These are phyloP conservation scores for Asterophora lycoperdoides DNA, from an alignment of 768 basidiomycete species.

Conservation along the genomic window DNA sequence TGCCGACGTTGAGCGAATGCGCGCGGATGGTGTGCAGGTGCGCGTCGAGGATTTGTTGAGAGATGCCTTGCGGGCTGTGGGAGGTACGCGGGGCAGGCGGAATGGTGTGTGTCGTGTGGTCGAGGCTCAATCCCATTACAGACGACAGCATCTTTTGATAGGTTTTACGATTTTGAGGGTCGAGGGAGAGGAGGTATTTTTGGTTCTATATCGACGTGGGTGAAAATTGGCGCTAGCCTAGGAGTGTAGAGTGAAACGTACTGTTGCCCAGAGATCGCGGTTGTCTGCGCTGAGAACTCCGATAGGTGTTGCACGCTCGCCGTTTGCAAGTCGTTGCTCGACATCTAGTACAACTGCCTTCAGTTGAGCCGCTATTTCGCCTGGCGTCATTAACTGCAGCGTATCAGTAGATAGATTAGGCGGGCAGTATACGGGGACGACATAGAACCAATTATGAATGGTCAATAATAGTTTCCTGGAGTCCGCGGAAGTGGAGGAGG, in stretches of 20 bases:
- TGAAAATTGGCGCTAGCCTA: too few species aligned
- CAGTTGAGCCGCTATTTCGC: constrained; percentile 42
- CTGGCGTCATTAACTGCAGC: constrained; percentile 30
- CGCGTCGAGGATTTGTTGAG: constrained; percentile 48
- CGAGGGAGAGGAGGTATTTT: constrained; percentile 59
- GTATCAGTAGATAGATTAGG: constrained; percentile 23
- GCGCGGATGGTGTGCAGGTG: constrained; percentile 74
- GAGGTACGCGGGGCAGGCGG: constrained; percentile 23
- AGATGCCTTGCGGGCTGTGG: constrained; percentile 27
- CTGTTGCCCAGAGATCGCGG: constrained; percentile 78
- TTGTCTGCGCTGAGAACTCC: constrained; percentile 76
- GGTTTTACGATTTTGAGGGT: constrained; percentile 55
- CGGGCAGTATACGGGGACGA: constrained; percentile 59
- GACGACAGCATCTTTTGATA: constrained; percentile 68
- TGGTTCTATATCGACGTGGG: constrained; percentile 54
- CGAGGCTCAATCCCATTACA: constrained; percentile 77
- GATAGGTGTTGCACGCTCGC: constrained; percentile 58
- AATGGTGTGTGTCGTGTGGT: constrained; percentile 56
- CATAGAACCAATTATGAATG: constrained; percentile 76
- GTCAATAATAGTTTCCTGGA: constrained; percentile 65
- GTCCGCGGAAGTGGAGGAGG: constrained; percentile 39
- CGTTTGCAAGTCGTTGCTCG: constrained; percentile 38
- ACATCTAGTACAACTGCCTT: constrained; percentile 55
- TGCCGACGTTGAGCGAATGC: constrained; percentile 55
- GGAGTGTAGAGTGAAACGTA: constrained; percentile 29